A percentile compares a stretch with the other conserved stretches of the same genome.
Conservation (phyloP, 169 alveolate species). For the Eimeria falciformis region DNA sequence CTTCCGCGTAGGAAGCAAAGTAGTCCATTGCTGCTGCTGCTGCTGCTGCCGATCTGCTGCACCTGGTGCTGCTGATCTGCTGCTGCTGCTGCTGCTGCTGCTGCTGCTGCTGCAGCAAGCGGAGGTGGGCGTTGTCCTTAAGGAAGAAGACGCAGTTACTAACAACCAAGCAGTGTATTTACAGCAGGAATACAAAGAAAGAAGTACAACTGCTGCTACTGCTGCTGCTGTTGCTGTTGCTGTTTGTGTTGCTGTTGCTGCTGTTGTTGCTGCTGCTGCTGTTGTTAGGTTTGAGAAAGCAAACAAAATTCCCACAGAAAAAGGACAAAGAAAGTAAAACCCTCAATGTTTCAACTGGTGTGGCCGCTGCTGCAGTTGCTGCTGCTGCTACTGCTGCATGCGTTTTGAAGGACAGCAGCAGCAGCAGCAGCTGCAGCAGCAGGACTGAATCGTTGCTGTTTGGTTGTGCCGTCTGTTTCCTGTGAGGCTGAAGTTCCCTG, state of each 20-base stretch:
- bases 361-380: slow-evolving; percentile 38
- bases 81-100: no score
- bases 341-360: slow-evolving; percentile 3
- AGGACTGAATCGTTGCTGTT: background rate
- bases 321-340: background rate
- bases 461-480: background rate
- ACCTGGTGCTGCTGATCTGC: no score
- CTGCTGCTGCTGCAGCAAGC: no score
- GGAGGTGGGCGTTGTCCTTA: no score
- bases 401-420: background rate
- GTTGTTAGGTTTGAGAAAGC: background rate
- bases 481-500: background rate
- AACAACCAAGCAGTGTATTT: no score
- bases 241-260: background rate
- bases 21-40: slow-evolving; percentile 6
- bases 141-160: no score
- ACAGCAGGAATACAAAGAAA: no score
- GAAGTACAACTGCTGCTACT: slow-evolving; percentile 36
- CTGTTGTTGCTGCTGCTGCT: slow-evolving; percentile 15
- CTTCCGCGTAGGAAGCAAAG: slow-evolving; percentile 46
- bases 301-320: slow-evolving; percentile 78
- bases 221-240: slow-evolving; percentile 40
- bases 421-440: background rate
- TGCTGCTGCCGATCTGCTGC: no score
- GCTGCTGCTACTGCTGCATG: slow-evolving; percentile 40